These are phyloP conservation scores for Mollisiaceae sp. DNA, from an alignment of 2,329 filamentous ascomycete species.

Conservation along the genomic window DNA sequence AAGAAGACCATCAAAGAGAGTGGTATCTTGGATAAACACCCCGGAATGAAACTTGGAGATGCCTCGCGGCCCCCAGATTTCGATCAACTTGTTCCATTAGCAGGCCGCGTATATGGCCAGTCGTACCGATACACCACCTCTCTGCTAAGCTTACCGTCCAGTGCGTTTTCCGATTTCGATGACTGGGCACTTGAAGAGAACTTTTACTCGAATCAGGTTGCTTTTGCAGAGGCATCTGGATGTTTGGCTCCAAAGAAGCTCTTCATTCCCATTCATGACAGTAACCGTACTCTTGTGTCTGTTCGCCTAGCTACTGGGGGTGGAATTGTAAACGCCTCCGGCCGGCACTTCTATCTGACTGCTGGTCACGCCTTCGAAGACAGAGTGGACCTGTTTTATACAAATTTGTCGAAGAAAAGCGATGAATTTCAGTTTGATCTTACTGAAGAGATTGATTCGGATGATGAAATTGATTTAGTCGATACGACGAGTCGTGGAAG, in stretches of 20 bases:
- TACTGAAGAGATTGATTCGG: not conserved
- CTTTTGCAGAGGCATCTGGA: not conserved
- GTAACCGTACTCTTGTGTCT: not conserved
- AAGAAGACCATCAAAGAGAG: not conserved
- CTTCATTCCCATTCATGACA: not conserved
- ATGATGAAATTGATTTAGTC: too few relatives aligned
- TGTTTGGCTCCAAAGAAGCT: not conserved
- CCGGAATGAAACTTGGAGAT: constrained; percentile 14
- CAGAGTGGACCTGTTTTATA: not conserved
- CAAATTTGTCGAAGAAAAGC: too few relatives aligned
- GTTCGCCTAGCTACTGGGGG: not conserved
- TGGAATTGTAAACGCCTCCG: not conserved
- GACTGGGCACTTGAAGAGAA: not conserved
- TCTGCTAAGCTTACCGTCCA: too few relatives aligned
- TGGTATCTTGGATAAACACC: not conserved
- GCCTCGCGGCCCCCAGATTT: constrained; percentile 18
- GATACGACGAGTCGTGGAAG: too few relatives aligned
- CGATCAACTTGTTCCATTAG: constrained; percentile 15
- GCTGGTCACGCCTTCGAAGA: not conserved
- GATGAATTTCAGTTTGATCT: not conserved
- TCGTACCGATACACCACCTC: not conserved
- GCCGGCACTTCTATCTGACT: not conserved
- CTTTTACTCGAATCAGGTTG: not conserved
- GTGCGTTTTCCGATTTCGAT: not conserved
- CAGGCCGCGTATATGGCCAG: too few relatives aligned